Conservation (phyloP, 2,329 filamentous ascomycete genomes). For the Alternaria tenuissima region DNA sequence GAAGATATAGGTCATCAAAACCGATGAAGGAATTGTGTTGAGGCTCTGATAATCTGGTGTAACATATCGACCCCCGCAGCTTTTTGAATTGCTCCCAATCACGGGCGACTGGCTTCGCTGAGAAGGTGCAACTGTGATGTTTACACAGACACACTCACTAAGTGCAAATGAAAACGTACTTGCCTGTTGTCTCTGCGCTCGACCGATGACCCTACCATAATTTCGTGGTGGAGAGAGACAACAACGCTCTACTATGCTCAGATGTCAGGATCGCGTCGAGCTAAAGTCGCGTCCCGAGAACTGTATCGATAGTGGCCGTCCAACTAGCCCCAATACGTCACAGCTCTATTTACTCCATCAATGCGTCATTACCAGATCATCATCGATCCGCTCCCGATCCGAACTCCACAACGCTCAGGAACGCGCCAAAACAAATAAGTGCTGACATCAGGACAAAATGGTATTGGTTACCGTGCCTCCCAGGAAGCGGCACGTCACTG, state of each 20-base stretch:
- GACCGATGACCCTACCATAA: not conserved
- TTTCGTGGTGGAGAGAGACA: not conserved
- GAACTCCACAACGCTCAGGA: slow-evolving; percentile 16
- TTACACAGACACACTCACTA: not conserved
- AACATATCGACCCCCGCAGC: not conserved
- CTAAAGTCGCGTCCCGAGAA: not conserved
- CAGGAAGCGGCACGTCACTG: slow-evolving; percentile 14
- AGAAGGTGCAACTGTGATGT: not conserved
- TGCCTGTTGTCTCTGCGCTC: not conserved
- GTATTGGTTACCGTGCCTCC: slow-evolving; percentile 13
- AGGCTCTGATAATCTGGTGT: not conserved
- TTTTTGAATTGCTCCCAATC: not conserved
- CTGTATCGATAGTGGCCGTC: slow-evolving; percentile 2
- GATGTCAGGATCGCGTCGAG: not conserved
- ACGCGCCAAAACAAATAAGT: slow-evolving; percentile 14
- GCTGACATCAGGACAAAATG: slow-evolving; percentile 42
- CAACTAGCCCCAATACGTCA: not conserved
- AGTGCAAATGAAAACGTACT: not conserved
- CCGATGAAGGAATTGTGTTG: not conserved
- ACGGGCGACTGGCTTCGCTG: not conserved
- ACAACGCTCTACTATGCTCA: not conserved
- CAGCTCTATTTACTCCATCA: slow-evolving; percentile 12
- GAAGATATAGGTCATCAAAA: too few relatives aligned
- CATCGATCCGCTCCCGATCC: slow-evolving; percentile 17
- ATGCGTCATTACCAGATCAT: slow-evolving; percentile 31